These are phyloP conservation scores for Endocladia muricata DNA, from an alignment of 31 red algal species.

Conservation along the genomic window DNA sequence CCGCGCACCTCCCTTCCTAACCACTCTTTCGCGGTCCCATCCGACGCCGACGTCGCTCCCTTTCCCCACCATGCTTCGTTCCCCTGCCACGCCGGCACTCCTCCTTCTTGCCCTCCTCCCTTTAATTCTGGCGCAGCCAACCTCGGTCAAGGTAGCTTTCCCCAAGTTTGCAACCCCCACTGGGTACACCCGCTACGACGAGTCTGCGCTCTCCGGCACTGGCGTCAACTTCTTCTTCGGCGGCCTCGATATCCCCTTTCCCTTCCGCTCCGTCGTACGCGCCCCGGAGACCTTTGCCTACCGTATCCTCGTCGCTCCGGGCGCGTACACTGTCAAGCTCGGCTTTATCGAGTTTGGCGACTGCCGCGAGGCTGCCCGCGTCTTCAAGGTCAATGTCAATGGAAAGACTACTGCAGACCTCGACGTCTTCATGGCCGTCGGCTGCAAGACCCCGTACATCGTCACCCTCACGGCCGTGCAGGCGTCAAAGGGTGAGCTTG, in stretches of 20 bases:
- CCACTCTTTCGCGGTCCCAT: too few relatives aligned
- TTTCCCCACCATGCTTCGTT: too few relatives aligned
- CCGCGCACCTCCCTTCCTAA: too few relatives aligned
- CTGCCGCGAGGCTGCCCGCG: not conserved
- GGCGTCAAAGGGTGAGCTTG: not conserved
- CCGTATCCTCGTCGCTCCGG: not conserved
- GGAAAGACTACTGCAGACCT: not conserved
- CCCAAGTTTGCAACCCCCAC: constrained; percentile 3
- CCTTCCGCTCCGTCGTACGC: constrained; percentile 1
- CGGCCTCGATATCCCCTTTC: not conserved
- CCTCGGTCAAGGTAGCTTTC: not conserved
- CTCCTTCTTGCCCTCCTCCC: too few relatives aligned
- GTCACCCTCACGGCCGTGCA: not conserved
- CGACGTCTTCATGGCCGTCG: not conserved
- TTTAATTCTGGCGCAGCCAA: too few relatives aligned
- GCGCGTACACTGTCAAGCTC: not conserved
- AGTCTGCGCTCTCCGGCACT: not conserved
- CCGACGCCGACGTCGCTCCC: too few relatives aligned
- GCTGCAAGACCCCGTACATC: not conserved
- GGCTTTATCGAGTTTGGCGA: constrained; percentile 2
- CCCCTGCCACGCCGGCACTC: too few relatives aligned
- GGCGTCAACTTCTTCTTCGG: not conserved
- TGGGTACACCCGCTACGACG: constrained; percentile 2
- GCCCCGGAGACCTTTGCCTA: not conserved
- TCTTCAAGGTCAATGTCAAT: not conserved